These are phyloP conservation scores for Ascochyta viciae-villosae DNA, from an alignment of 2,329 filamentous ascomycete species.

Conservation along the genomic window DNA sequence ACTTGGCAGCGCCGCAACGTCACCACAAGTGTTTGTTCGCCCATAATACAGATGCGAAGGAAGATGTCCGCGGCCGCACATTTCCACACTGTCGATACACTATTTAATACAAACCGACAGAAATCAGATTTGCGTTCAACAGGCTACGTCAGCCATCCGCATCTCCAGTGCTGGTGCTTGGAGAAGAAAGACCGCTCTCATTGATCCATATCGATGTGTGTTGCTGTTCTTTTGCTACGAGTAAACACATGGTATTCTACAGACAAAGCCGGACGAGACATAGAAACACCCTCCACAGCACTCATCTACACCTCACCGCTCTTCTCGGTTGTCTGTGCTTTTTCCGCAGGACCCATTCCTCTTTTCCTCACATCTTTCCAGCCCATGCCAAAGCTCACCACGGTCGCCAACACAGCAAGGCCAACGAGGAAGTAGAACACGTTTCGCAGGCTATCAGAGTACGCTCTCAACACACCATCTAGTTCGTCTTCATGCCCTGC, in stretches of 20 bases:
- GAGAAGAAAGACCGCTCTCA: no score
- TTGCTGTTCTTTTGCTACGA: background rate
- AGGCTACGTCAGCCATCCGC: no score
- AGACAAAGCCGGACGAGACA: background rate
- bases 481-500: constrained; percentile 24
- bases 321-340: background rate
- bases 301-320: background rate
- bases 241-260: background rate
- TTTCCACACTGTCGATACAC: background rate
- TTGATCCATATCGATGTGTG: no score
- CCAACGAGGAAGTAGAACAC: constrained; percentile 35
- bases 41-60: background rate
- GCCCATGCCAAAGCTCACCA: constrained; percentile 30
- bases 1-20: no score
- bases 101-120: background rate
- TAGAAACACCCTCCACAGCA: background rate
- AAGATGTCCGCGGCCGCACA: background rate
- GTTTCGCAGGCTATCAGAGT: constrained; percentile 31
- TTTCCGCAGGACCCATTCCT: background rate
- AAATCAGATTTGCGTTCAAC: background rate
- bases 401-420: constrained; percentile 18
- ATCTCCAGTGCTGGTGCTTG: no score
- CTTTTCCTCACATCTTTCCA: constrained; percentile 33
- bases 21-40: background rate
- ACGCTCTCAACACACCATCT: constrained; percentile 30